Base-by-base conservation (phyloP, 495 filamentous ascomycete species). In the Corynascus novoguineensis region DNA sequence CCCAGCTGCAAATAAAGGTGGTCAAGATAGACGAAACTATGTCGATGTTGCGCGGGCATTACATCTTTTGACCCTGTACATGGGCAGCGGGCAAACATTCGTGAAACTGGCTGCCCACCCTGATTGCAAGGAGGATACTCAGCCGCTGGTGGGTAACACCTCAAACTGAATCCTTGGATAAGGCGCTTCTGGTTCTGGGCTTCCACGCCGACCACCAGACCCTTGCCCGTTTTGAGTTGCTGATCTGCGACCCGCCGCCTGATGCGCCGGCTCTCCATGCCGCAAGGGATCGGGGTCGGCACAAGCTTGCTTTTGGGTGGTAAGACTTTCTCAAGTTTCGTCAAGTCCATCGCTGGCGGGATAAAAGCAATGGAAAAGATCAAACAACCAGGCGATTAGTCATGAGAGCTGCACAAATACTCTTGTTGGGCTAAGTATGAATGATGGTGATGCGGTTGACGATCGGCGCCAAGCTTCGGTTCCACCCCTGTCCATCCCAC, bases 161-260 rank as follows among this genome's bases (percentile, higher is more conserved):
- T n/a, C n/a, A n/a, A n/a, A n/a, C 40, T 17, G 19, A 44, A 44
- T 24, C 10, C 34, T 14, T 14, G 34, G 34, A 35, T 14, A 35
- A 21, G 40, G 40, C 40, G 40, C 31, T 50, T 37, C 48, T 37
- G 11, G 19, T 42, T 41, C 37, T 53, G 35, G 49, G 17, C 24
- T 27, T 19, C 29, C 52, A 46, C 14, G 17, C 28, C 41, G 22
- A 2, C 27, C 25, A 46, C 38, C n/a, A n/a, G n/a, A 53, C 41
- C 57, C 54, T 60, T 56, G 44, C 60, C 65, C 63, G 59, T 65
- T 65, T 63, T 60, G 57, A 59, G 59, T 60, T 50, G 60, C 57
- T 52, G 65, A 68, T 68, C 65, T 65, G 60, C 62, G 59, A 60
- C 62, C 55, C 50, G 21, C 44, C 40, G 50, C 50, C 38, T 45